phyloP scores from a whole-genome alignment of 257 asterid genomes.

The Anisodus acutangulus region DNA sequence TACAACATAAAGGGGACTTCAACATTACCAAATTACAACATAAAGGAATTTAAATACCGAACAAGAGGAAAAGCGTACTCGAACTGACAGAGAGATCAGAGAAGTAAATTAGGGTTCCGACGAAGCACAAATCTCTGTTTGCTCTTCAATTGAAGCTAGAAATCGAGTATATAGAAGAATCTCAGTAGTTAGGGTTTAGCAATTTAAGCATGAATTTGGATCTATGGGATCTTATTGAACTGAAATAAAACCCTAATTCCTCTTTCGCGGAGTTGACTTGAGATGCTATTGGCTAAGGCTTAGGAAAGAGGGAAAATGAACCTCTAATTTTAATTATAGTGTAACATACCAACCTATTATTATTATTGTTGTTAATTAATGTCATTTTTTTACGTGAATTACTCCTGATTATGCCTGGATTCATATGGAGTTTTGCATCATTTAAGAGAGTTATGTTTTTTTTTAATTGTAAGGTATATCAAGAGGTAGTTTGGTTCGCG shows the following conservation, averaged over 20 bases:
- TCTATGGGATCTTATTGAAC: neutral
- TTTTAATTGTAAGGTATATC: neutral
- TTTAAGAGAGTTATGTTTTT: neutral
- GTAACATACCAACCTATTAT: neutral
- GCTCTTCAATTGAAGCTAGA: slow-evolving; percentile 14
- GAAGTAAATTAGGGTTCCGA: slow-evolving; percentile 23
- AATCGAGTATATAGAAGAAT: neutral
- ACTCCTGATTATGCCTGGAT: neutral
- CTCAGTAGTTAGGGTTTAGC: neutral
- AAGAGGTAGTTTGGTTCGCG: no score
- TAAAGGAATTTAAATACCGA: slow-evolving; percentile 4
- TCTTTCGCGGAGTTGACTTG: neutral
- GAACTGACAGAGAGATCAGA: slow-evolving; percentile 23
- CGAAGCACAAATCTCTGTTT: neutral
- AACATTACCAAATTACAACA: neutral
- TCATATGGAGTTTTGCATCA: neutral
- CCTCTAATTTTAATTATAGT: no score
- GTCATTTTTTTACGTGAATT: neutral
- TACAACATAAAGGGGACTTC: neutral
- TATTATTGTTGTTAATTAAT: neutral
- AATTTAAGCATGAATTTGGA: neutral
- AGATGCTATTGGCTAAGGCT: neutral
- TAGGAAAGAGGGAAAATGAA: no score
- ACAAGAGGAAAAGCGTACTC: slow-evolving; percentile 10
- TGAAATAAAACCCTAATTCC: slow-evolving; percentile 31